Percentiles rank a stretch among this genome's conserved stretches.
Evolutionary conservation across 1,139 yeast species (phyloP).

Genomic region (Barnettozyma hawaiiensis): DNA sequence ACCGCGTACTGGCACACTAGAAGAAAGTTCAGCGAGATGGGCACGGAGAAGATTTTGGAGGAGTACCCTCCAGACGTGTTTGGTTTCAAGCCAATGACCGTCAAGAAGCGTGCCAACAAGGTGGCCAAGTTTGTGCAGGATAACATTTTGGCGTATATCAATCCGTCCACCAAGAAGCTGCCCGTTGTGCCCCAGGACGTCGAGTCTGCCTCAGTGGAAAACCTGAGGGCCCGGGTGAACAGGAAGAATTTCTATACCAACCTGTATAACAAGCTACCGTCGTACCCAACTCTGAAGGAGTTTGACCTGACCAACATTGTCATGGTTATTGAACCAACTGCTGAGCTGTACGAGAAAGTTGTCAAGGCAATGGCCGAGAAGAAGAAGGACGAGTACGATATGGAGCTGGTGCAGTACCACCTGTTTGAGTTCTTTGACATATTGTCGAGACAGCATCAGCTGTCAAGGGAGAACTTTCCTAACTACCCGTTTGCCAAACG

Average conservation of each 20-base stretch:
- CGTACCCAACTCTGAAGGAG: constrained; percentile 12
- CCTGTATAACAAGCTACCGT: constrained; percentile 19
- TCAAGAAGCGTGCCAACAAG: constrained; percentile 9
- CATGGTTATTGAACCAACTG: constrained; percentile 24
- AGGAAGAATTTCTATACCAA: constrained; percentile 17
- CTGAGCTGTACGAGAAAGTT: constrained; percentile 13
- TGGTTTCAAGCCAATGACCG: constrained; percentile 17
- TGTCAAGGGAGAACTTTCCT: constrained; percentile 20
- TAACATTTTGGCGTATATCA: constrained; percentile 8
- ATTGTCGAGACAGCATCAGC: constrained; percentile 13
- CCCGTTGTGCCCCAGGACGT: not conserved
- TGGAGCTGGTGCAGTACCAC: constrained; percentile 36
- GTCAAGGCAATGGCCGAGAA: constrained; percentile 13
- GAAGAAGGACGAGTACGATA: constrained; percentile 24
- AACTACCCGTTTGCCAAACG: constrained; percentile 11
- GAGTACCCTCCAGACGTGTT: constrained; percentile 10
- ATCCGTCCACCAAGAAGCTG: not conserved
- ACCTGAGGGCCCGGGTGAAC: constrained; percentile 6
- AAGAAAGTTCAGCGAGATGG: constrained; percentile 5
- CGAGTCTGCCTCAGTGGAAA: not conserved
- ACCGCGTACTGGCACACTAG: constrained; percentile 28
- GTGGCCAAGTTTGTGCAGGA: constrained; percentile 5
- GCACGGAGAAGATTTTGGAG: constrained; percentile 1
- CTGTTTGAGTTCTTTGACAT: constrained; percentile 27
- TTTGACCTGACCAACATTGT: constrained; percentile 20